A percentile compares a stretch with the other conserved stretches of the same genome.
phyloP scores from a whole-genome alignment of 805 yeast species.

The Kuraishia ogatae region DNA sequence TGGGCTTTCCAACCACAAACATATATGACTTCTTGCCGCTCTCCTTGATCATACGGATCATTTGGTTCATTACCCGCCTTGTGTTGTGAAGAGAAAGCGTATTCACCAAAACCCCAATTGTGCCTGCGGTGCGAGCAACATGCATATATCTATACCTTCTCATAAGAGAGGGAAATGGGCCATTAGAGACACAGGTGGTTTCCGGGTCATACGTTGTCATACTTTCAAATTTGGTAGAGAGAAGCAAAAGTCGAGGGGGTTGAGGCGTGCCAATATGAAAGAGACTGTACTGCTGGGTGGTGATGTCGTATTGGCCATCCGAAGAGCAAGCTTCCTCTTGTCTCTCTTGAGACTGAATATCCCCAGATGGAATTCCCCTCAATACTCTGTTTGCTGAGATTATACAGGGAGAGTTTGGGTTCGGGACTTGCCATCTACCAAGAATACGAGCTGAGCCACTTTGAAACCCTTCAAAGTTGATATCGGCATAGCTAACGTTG shows the following conservation, averaged over 20 bases:
- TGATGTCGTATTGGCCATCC: constrained; percentile 8
- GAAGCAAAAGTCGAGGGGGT: constrained; percentile 66
- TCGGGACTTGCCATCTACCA: not conserved
- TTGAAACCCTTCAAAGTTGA: constrained; percentile 19
- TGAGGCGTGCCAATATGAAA: constrained; percentile 72
- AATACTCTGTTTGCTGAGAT: constrained; percentile 23
- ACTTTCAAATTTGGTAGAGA: constrained; percentile 60
- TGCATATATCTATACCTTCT: constrained; percentile 82
- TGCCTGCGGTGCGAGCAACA: constrained; percentile 83
- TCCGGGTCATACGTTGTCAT: constrained; percentile 43
- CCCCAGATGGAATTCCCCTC: constrained; percentile 15
- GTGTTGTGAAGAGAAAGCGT: constrained; percentile 79
- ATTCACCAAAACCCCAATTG: constrained; percentile 85
- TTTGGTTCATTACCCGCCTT: constrained; percentile 49
- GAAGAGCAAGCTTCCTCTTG: constrained; percentile 14
- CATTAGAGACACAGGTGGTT: constrained; percentile 25
- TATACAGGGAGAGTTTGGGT: constrained; percentile 2
- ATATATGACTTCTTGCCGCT: constrained; percentile 90
- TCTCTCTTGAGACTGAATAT: constrained; percentile 8
- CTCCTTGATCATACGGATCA: constrained; percentile 49
- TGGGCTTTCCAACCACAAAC: constrained; percentile 96
- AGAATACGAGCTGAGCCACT: constrained; percentile 8
- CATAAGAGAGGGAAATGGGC: constrained; percentile 74
- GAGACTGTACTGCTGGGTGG: constrained; percentile 40
- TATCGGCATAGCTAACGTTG: constrained; percentile 28